Conservation (phyloP, 352 stramenopile species). For the Phytophthora pini region DNA sequence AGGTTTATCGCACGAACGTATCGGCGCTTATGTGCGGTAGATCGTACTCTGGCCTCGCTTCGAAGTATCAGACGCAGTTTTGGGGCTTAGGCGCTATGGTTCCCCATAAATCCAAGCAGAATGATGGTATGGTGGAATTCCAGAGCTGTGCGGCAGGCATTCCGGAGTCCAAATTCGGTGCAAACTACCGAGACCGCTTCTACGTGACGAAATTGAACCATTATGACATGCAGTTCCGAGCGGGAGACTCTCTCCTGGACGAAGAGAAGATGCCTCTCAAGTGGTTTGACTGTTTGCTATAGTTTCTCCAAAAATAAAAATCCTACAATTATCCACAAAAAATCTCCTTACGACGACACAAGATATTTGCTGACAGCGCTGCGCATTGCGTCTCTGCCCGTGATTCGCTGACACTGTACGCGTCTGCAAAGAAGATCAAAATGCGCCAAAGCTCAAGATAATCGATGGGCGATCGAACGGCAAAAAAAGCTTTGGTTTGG, state of each 20-base stretch:
- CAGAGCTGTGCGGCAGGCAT: constrained; percentile 29
- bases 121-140: constrained; percentile 37
- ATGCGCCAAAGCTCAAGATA: constrained; percentile 10
- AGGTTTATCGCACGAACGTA: constrained; percentile 30
- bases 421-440: constrained; percentile 1
- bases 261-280: constrained; percentile 52
- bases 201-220: constrained; percentile 61
- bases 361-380: constrained; percentile 21
- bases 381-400: no score
- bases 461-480: constrained; percentile 4
- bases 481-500: background rate
- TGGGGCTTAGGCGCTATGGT: constrained; percentile 12
- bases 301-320: constrained; percentile 1
- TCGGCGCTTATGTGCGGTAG: constrained; percentile 35
- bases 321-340: no score
- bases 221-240: constrained; percentile 47
- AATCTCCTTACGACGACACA: no score
- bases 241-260: constrained; percentile 46
- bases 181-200: constrained; percentile 40
- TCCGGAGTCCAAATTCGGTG: constrained; percentile 31
- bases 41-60: constrained; percentile 25
- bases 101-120: constrained; percentile 26
- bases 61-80: constrained; percentile 16
- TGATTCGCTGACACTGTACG: background rate
- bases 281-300: constrained; percentile 61